Evolutionary conservation across 192 early-diverging fungal genomes (phyloP).

Genomic region (Coemansia sp.): DNA sequence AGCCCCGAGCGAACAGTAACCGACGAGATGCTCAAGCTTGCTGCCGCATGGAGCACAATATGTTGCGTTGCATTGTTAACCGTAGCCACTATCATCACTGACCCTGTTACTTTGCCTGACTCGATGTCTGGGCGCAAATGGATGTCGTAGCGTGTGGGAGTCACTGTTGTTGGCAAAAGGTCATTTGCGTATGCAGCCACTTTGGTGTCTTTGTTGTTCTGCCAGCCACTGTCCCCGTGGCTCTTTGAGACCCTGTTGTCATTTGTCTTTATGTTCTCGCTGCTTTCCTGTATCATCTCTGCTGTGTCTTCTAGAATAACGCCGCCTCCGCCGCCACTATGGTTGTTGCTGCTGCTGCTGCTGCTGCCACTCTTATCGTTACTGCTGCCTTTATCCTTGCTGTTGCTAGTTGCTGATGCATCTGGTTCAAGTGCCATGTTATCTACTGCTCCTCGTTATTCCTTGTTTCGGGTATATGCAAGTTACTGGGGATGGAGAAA

Average conservation of each 20-base stretch:
- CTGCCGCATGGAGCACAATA: conserved; percentile 63
- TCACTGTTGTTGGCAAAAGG: conserved; percentile 75
- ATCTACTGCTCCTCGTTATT: background rate
- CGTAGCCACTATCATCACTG: conserved; percentile 58
- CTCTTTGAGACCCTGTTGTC: background rate
- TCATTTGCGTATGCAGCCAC: conserved; percentile 8
- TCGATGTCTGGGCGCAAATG: conserved; percentile 73
- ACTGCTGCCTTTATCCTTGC: background rate
- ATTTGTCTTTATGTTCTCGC: background rate
- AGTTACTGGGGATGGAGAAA: background rate
- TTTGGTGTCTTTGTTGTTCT: background rate
- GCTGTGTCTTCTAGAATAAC: background rate
- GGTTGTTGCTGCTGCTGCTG: background rate
- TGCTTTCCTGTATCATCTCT: background rate
- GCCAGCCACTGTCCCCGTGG: background rate
- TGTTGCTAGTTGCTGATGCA: background rate
- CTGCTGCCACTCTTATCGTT: background rate
- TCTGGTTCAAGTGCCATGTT: conserved; percentile 19
- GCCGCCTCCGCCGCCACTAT: background rate
- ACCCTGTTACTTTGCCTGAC: conserved; percentile 72
- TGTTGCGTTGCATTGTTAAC: conserved; percentile 56
- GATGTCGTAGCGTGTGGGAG: conserved; percentile 79
- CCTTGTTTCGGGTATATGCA: background rate
- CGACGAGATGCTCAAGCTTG: conserved; percentile 55
- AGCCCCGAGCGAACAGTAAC: conserved; percentile 6